Base-by-base conservation (phyloP, 176 grass and related monocot genomes). In the Rhipidocladum racemiflorum region DNA sequence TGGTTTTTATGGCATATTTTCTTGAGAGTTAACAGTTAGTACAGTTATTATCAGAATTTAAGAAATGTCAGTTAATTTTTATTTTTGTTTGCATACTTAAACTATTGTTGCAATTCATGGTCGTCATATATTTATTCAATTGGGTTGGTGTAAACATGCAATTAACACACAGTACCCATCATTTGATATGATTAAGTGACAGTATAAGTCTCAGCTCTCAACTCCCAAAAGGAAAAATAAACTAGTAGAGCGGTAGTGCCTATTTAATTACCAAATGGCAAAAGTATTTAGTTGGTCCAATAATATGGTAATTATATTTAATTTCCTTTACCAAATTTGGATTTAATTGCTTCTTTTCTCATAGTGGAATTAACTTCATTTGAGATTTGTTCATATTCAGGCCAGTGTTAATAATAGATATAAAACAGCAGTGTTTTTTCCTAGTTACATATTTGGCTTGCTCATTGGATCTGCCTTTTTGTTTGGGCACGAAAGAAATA, bases 351-450 rank as follows among this genome's bases (percentile, higher is more conserved):
- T 80, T 24, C 8, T 68, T 18, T 65, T 65, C 32, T 39, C 14
- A 7, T 25, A 54, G 15, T 24, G 77, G 25, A 12, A 25, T 32
- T 40, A 13, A 61, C 16, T 45, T 39, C 15, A 54, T 54, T 27
- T 51, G 30, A 80, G 30, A 4, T 5, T 35, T 21, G 50, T 51
- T 61, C n/a, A 18, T 49, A 72, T 40, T 24, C n/a, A 66, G 21
- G 45, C n/a, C 34, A 54, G 14, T 27, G 40, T 60, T 77, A 7
- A 42, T 5, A 53, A 43, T 0, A 70, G 61, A 54, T 60, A 11
- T 44, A 27, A 70, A n/a, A n/a, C n/a, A n/a, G n/a, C 44, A 70
- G 27, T 57, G n/a, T n/a, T 69, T 81, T 68, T 25, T 54, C 38
- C 16, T 71, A 46, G 50, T 15, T 50, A 60, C 60, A 18, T 20